phyloP scores from a whole-genome alignment of 495 filamentous ascomycete genomes.

The Haplographium delicatum region DNA sequence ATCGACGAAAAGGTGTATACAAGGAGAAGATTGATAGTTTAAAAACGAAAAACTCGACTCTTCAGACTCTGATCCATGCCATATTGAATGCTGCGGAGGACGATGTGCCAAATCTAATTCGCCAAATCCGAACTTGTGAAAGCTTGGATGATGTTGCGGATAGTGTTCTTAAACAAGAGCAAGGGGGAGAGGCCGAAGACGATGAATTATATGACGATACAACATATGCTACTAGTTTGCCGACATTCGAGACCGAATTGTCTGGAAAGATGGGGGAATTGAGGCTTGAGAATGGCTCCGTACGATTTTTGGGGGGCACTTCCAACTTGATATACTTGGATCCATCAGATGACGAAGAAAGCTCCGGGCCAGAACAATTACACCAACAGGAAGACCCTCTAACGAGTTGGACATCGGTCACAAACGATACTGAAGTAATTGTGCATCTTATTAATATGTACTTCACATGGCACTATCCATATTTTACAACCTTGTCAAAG shows the following conservation, averaged over 20 bases:
- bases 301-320: constrained; percentile 90
- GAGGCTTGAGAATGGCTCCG: constrained; percentile 78
- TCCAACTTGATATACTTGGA: constrained; percentile 89
- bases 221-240: constrained; percentile 35
- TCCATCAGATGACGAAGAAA: constrained; percentile 46
- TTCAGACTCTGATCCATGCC: constrained; percentile 88
- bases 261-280: constrained; percentile 92
- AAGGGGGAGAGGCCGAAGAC: constrained; percentile 24
- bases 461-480: constrained; percentile 97
- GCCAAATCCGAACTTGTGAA: constrained; percentile 86
- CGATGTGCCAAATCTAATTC: constrained; percentile 73
- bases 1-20: constrained; percentile 93
- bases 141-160: constrained; percentile 88
- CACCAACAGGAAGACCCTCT: constrained; percentile 57
- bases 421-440: constrained; percentile 70
- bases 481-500: constrained; percentile 91
- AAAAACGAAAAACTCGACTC: constrained; percentile 79
- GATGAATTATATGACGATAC: constrained; percentile 38
- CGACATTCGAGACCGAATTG: constrained; percentile 71
- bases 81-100: constrained; percentile 85
- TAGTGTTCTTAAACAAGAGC: constrained; percentile 57
- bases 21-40: constrained; percentile 89
- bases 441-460: constrained; percentile 94
- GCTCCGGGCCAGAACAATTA: constrained; percentile 40
- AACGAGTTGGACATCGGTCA: constrained; percentile 83